Base-by-base conservation (phyloP, 139 green algal genomes). In the Nannochloris sp. region DNA sequence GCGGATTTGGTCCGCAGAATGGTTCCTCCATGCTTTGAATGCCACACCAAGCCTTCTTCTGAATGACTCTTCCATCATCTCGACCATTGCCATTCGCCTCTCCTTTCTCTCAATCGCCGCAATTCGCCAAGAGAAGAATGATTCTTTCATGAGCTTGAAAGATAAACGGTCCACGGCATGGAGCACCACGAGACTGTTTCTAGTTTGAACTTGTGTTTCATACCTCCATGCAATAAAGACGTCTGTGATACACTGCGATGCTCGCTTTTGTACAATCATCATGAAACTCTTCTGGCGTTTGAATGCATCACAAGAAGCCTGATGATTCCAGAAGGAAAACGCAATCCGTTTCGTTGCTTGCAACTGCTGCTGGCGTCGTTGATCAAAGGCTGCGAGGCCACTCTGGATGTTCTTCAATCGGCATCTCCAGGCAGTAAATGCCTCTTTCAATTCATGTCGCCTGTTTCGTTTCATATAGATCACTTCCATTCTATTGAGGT, bases 21-120 rank as follows among this genome's bases (percentile, higher is more conserved):
- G 25, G n/a, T 34, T 64, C 5, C 36, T 31, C 75, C 75, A 82
- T 29, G 50, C 64, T 16, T 6, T 21, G 16, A 78, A 75, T n/a
- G 75, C 62, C 10, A 27, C 15, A 10, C 50, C 59, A 27, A 69
- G 27, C 34, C 36, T 60, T 36, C 64, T 61, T 34, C 59, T 61
- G 27, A 68, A 44, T 34, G 54, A 71, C 37, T 34, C 15, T 29
- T 68, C 50, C 18, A 77, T 64, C 54, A 79, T 69, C n/a, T 56
- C 60, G 2, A 58, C 44, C 7, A 77, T 62, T 11, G 70, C 57
- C 25, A 46, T 71, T 44, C 70, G 48, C 21, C 70, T 46, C 6
- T 55, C 57, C 6, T 49, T 46, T 6, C 70, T 54, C 19, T 61
- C 70, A 27, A 48, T 44, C 4, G 66, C 60, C 6, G 60, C 72